Percentiles rank a stretch among this genome's conserved stretches.
Evolutionary conservation across 768 basidiomycete species (phyloP).

Genomic region (Tulasnella calospora): DNA sequence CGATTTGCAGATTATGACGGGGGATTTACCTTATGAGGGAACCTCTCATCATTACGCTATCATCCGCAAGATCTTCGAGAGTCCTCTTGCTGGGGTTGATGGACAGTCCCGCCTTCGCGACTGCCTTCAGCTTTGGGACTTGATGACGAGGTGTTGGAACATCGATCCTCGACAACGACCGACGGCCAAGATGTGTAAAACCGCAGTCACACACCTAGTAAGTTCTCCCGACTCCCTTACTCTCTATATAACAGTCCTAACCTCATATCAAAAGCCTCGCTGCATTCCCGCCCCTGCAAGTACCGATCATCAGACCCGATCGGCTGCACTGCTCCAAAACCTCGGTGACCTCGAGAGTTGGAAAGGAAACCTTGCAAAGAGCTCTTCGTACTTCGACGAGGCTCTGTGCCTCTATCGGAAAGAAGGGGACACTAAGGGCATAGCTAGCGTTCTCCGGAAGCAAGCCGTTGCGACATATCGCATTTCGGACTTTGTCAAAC

Average conservation of each 20-base stretch:
- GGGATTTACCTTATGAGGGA: neutral
- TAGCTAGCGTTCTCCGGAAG: neutral
- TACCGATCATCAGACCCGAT: neutral
- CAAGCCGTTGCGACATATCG: neutral
- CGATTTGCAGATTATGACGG: neutral
- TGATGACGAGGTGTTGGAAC: neutral
- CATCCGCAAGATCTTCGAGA: neutral
- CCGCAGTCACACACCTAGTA: neutral
- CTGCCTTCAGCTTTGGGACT: neutral
- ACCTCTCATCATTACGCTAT: neutral
- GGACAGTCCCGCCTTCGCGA: neutral
- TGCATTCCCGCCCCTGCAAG: neutral
- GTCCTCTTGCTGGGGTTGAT: neutral
- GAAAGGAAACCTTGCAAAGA: neutral
- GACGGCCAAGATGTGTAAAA: neutral
- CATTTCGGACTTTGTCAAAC: neutral
- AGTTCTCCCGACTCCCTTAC: no score
- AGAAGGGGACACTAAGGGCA: neutral
- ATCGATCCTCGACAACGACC: neutral
- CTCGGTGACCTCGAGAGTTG: neutral
- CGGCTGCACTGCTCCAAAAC: neutral
- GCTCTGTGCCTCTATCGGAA: neutral
- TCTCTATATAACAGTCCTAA: neutral
- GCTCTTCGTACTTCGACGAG: neutral
- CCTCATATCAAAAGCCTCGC: neutral